A percentile compares a stretch with the other conserved stretches of the same genome.
Evolutionary conservation across 2,329 filamentous ascomycete genomes (phyloP).

Genomic region (Ophiostoma sp.): DNA sequence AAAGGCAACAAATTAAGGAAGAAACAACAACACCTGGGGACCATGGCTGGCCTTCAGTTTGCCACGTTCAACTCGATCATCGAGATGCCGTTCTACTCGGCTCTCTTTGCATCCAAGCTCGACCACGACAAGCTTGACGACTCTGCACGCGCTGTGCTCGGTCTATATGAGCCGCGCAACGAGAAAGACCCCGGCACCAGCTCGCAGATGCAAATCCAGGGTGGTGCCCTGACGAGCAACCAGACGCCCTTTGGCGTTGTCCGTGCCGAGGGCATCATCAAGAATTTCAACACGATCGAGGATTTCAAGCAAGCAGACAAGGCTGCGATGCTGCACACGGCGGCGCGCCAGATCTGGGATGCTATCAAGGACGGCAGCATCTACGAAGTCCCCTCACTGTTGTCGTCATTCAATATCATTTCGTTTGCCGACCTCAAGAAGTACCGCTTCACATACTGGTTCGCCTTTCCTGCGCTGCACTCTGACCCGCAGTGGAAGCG

Average conservation of each 20-base stretch:
- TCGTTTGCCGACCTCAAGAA: constrained; percentile 96
- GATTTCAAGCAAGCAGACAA: constrained; percentile 86
- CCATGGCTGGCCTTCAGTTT: constrained; percentile 59
- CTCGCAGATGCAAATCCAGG: constrained; percentile 84
- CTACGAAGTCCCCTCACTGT: constrained; percentile 85
- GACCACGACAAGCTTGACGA: constrained; percentile 96
- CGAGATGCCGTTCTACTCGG: constrained; percentile 89
- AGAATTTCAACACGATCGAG: constrained; percentile 93
- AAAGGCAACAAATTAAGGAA: background rate
- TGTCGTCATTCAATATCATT: constrained; percentile 81
- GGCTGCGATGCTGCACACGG: constrained; percentile 66
- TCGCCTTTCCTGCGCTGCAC: constrained; percentile 88
- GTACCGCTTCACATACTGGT: constrained; percentile 97
- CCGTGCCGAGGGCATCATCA: constrained; percentile 87
- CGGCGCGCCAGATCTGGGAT: constrained; percentile 82
- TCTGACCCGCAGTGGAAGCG: constrained; percentile 79
- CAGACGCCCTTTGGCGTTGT: constrained; percentile 54
- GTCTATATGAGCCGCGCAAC: constrained; percentile 78
- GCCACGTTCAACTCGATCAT: constrained; percentile 90
- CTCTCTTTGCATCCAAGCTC: constrained; percentile 88
- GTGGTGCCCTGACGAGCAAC: constrained; percentile 52
- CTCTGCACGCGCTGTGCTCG: constrained; percentile 78
- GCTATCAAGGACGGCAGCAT: constrained; percentile 95
- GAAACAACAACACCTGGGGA: constrained; percentile 20
- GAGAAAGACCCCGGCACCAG: constrained; percentile 66